These are phyloP conservation scores for Tolypocladium inflatum DNA, from an alignment of 2,329 filamentous ascomycete species.

Conservation along the genomic window DNA sequence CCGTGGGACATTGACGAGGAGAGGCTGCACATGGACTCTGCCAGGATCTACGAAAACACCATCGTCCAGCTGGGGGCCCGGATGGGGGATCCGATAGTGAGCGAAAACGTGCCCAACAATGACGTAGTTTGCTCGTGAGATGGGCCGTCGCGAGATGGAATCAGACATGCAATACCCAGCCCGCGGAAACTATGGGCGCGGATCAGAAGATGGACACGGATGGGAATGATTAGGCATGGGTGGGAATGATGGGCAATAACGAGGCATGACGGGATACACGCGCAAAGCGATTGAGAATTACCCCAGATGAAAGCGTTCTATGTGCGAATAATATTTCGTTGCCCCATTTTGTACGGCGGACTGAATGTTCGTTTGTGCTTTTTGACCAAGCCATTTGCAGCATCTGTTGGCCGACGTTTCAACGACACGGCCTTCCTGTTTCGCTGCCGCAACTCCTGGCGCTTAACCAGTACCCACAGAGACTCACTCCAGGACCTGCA, in stretches of 20 bases:
- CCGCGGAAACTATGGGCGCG: neutral
- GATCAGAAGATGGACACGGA: neutral
- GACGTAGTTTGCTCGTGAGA: neutral
- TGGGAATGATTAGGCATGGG: no score
- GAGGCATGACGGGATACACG: neutral
- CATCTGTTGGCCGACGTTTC: no score
- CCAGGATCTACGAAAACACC: constrained; percentile 70
- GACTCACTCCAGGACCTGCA: no score
- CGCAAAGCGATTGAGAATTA: neutral
- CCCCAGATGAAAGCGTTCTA: neutral
- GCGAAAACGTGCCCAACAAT: constrained; percentile 5
- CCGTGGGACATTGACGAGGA: constrained; percentile 34
- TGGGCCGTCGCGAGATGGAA: neutral
- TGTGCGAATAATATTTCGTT: neutral
- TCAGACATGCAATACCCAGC: neutral
- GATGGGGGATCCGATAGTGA: constrained; percentile 36
- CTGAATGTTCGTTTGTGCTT: no score
- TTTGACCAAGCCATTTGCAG: no score
- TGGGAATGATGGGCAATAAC: neutral
- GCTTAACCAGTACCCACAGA: no score
- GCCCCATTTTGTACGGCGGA: no score
- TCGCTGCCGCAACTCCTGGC: no score
- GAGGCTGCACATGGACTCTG: constrained; percentile 58
- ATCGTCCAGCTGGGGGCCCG: constrained; percentile 64
- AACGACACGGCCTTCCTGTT: no score